Base-by-base conservation (phyloP, 192 early-diverging fungal genomes). In the Mortierella alpina region DNA sequence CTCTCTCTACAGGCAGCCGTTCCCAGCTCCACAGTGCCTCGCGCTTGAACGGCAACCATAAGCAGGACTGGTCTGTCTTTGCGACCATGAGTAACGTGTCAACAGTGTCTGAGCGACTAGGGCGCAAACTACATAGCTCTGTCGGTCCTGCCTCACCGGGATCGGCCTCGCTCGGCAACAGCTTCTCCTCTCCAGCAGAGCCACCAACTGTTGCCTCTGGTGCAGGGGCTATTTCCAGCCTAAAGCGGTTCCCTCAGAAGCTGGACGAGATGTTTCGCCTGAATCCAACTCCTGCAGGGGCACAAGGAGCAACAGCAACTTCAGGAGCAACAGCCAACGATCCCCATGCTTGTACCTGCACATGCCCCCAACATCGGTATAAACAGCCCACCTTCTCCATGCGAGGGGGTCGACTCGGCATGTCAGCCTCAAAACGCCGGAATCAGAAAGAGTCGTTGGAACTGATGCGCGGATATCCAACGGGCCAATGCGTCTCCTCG, bases 61-160 rank as follows among this genome's bases (percentile, higher is more conserved):
- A 44, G 39, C 77, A 64, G 49, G 69, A 68, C 42, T 80, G 77
- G 77, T 80, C 77, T 8, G 63, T 80, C 58, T 80, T 80, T 63
- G 77, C 70, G 31, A 80, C 70, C 17, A 80, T 80, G 77, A 80
- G 77, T 60, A 80, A 72, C 31, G 70, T 80, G 20, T 72, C 77
- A 7, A 72, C 77, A 5, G 41, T 72, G 1, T 80, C 77, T n/a
- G 44, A 49, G 31, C 31, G 31, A 11, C 9, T 80, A 15, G 9
- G 57, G 15, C 59, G 64, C 42, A 79, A 67, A 61, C 44, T 72
- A 40, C 18, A 44, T 20, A 42, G 14, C 31, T 18, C 53, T 18
- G 31, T 51, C 11, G 46, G 17, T 40, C n/a, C 49, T 20, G 54
- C 64, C 6, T 68, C 66, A 11, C 40, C 42, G n/a, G 40, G 10